Base-by-base conservation (phyloP, 2,329 filamentous ascomycete species). In the Ceratocystis variospora region DNA sequence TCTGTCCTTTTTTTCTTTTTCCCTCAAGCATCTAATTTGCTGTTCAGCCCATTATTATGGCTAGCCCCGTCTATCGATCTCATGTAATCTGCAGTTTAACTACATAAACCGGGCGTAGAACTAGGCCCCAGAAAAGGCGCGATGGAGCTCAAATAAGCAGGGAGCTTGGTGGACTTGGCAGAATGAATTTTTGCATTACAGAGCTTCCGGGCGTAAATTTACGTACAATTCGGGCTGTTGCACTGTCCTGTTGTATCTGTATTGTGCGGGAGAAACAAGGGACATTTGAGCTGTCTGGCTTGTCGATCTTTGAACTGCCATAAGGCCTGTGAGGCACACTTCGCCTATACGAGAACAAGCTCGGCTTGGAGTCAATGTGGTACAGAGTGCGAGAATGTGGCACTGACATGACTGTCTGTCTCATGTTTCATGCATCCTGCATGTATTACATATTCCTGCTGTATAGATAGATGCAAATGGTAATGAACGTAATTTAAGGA, bases 361-460 rank as follows among this genome's bases (percentile, higher is more conserved):
- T 41, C 3, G 53, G 12, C 8, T 46, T n/a, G n/a, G 12, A 25
- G n/a, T 44, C 33, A 22, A 28, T 22, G 37, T 46, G 37, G 33
- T 62, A 25, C 61, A 62, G 37, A n/a, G 61, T 53, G 25, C 48
- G 10, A 53, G 41, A 17, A 15, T 69, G 63, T 70, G 71, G 67
- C 70, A 69, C 62, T 25, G 19, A 25, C 25, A 28, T 71, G 69
- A 62, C 71, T 70, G 61, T 71, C 72, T 72, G 65, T 65, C 66
- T 63, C 62, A 28, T 59, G 41, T 8, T 17, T 28, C 53, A 25
- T 33, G 17, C 37, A 41, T 67, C 50, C 45, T 62, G 17, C 22
- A 17, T 37, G 48, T 65, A 53, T 53, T 53, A 25, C 48, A 41
- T 28, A 53, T 25, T 41, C 37, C 37, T 12, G 37, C 37, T 41